Conservation (phyloP, 2,329 filamentous ascomycete species). For the Penicillium freii region DNA sequence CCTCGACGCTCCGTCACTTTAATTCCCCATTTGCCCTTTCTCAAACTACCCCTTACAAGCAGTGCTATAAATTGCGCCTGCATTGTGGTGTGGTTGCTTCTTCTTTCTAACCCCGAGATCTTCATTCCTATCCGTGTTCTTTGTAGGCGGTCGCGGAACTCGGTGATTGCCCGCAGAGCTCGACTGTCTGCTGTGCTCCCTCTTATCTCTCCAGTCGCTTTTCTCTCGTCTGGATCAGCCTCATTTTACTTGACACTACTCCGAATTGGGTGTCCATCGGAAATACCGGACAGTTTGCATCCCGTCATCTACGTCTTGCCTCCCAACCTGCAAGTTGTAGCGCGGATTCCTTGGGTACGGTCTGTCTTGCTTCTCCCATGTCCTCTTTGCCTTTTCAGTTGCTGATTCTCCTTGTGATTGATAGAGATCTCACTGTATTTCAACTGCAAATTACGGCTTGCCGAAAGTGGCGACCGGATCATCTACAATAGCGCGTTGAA, state of each 20-base stretch:
- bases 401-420: background rate
- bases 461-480: background rate
- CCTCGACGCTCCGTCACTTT: background rate
- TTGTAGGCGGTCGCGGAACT: slow-evolving; percentile 10
- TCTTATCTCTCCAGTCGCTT: background rate
- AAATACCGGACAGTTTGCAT: background rate
- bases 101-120: background rate
- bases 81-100: background rate
- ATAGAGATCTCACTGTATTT: background rate
- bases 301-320: background rate
- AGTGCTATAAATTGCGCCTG: background rate
- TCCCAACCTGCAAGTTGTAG: background rate
- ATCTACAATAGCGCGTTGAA: background rate
- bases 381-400: background rate
- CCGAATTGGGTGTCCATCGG: background rate
- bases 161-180: slow-evolving; percentile 17
- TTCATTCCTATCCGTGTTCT: background rate
- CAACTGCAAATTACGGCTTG: background rate
- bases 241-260: background rate
- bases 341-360: slow-evolving; percentile 3
- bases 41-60: background rate
- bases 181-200: slow-evolving; percentile 6
- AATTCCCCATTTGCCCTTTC: background rate
- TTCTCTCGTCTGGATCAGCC: background rate
- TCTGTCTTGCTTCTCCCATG: background rate